Evolutionary conservation across 345 rosid species (phyloP).

Genomic region (Erysimum cheiranthoides): DNA sequence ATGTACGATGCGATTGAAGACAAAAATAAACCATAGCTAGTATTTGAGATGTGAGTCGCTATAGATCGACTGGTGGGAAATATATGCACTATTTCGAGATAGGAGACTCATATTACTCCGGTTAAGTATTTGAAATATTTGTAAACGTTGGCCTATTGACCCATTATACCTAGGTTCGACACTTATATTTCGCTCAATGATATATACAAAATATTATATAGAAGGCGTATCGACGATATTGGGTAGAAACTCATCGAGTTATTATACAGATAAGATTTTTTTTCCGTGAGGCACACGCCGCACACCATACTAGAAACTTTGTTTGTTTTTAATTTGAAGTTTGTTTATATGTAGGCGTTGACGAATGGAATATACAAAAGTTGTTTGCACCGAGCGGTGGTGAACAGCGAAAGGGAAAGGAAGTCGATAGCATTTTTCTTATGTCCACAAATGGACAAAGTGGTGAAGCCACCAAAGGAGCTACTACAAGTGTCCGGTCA

Average conservation of each 20-base stretch:
- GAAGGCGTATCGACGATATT: not conserved
- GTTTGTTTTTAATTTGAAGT: not conserved
- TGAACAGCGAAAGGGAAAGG: conserved; percentile 56
- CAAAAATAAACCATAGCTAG: not conserved
- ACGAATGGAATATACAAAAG: conserved; percentile 57
- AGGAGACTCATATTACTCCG: no score
- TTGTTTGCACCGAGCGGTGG: conserved; percentile 65
- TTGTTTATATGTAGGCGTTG: conserved; percentile 18
- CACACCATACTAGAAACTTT: not conserved
- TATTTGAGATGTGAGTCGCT: not conserved
- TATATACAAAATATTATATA: no score
- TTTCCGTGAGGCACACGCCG: no score
- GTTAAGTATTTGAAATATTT: no score
- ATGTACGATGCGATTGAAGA: not conserved
- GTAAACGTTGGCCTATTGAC: no score
- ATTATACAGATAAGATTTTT: not conserved
- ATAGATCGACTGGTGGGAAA: not conserved
- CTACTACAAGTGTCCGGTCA: conserved; percentile 28
- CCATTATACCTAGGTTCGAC: no score
- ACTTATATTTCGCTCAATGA: no score
- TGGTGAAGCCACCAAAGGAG: conserved; percentile 65
- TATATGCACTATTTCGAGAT: no score
- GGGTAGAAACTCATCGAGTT: not conserved
- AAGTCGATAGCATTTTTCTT: conserved; percentile 63
- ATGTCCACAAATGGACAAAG: conserved; percentile 62